Evolutionary conservation across 2,329 filamentous ascomycete genomes (phyloP).

Genomic region (Taxawa tesnikishii): DNA sequence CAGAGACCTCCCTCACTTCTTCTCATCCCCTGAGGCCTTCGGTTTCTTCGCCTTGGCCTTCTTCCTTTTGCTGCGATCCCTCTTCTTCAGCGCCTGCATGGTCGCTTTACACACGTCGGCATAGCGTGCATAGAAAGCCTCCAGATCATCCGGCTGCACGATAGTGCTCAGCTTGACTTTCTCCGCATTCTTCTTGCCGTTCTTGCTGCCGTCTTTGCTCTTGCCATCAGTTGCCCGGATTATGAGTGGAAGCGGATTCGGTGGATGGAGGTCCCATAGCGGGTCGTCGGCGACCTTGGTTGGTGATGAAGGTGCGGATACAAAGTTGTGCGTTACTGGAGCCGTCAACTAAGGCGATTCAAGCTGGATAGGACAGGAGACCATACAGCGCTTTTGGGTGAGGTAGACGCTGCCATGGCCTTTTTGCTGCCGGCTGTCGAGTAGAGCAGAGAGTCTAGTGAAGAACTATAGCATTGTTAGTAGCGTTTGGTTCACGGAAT

Average conservation of each 20-base stretch:
- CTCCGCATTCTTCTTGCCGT: conserved; percentile 42
- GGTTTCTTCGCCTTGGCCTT: conserved; percentile 64
- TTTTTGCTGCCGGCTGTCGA: conserved; percentile 53
- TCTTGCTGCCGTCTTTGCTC: conserved; percentile 23
- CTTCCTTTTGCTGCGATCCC: conserved; percentile 78
- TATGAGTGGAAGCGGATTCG: conserved; percentile 56
- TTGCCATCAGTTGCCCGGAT: conserved; percentile 76
- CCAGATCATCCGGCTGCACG: conserved; percentile 63
- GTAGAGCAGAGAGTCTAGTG: conserved; percentile 52
- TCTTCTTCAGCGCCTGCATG: conserved; percentile 83
- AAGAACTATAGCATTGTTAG: no score
- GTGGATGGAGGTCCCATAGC: conserved; percentile 48
- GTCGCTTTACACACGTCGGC: conserved; percentile 83
- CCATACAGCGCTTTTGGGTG: conserved; percentile 62
- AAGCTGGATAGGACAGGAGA: conserved; percentile 5
- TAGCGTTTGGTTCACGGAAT: conserved; percentile 2
- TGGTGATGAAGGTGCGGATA: conserved; percentile 21
- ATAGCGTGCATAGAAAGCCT: conserved; percentile 72
- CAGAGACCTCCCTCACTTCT: conserved; percentile 1
- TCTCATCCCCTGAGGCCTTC: no score
- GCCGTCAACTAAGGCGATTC: not conserved
- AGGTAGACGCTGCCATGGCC: conserved; percentile 64
- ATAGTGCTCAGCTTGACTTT: conserved; percentile 72
- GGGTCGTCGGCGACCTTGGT: conserved; percentile 35
- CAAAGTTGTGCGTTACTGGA: conserved; percentile 30